These are phyloP conservation scores for Yarrowia osloensis DNA, from an alignment of 805 yeast species.

Conservation along the genomic window DNA sequence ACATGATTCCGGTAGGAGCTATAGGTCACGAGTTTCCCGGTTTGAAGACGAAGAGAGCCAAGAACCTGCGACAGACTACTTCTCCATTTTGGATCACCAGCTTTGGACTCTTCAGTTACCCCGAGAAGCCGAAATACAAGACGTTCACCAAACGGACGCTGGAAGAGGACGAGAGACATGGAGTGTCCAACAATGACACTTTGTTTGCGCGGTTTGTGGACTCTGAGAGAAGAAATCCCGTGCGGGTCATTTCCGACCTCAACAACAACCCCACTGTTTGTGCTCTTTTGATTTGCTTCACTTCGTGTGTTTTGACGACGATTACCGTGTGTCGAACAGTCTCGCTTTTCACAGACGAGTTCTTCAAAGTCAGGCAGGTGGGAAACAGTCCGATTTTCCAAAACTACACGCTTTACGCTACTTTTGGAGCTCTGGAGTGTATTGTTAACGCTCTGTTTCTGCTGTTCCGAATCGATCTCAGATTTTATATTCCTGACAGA, in stretches of 20 bases:
- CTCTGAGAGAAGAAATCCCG: background rate
- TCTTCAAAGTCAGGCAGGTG: constrained; percentile 28
- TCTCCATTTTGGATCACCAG: constrained; percentile 21
- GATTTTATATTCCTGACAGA: constrained; percentile 77
- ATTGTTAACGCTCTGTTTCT: constrained; percentile 58
- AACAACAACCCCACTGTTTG: constrained; percentile 3
- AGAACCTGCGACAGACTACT: background rate
- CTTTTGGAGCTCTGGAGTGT: constrained; percentile 69
- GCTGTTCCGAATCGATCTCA: constrained; percentile 66
- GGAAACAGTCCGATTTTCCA: constrained; percentile 50
- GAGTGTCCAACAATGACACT: background rate
- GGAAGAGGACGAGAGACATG: background rate
- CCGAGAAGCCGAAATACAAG: constrained; percentile 15
- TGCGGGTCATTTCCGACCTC: background rate
- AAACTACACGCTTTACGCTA: constrained; percentile 63
- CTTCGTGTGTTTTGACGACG: constrained; percentile 36
- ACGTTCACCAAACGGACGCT: background rate
- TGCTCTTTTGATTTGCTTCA: constrained; percentile 34
- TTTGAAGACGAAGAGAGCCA: constrained; percentile 30
- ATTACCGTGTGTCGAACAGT: constrained; percentile 41
- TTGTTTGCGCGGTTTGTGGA: constrained; percentile 12
- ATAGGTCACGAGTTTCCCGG: constrained; percentile 46
- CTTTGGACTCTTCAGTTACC: background rate
- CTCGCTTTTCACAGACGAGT: constrained; percentile 37
- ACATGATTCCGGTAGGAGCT: constrained; percentile 55